Evolutionary conservation across 352 stramenopile species (phyloP).

Genomic region (Phytophthora citrophthora): DNA sequence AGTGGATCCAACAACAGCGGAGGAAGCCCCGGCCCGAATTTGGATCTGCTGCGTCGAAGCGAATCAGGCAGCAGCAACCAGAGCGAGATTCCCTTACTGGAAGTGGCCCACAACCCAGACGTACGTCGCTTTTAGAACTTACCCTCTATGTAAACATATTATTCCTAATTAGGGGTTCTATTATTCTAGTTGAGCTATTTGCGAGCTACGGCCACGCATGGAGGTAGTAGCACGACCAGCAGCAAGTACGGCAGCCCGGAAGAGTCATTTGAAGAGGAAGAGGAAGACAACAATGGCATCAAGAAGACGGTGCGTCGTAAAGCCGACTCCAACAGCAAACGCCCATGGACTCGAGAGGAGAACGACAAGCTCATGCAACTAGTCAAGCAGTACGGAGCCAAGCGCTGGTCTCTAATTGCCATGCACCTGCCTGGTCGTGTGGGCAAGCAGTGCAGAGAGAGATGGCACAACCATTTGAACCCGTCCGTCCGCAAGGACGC

Average conservation of each 20-base stretch:
- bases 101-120: conserved; percentile 30
- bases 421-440: conserved; percentile 89
- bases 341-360: conserved; percentile 87
- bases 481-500: conserved; percentile 88
- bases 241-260: conserved; percentile 50
- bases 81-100: conserved; percentile 54
- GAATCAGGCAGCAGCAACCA: conserved; percentile 27
- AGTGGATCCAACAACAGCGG: neutral
- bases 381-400: conserved; percentile 90
- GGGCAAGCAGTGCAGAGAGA: conserved; percentile 90
- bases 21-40: neutral
- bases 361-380: conserved; percentile 90
- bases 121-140: conserved; percentile 22
- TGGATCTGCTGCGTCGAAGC: conserved; percentile 6
- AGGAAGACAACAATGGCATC: conserved; percentile 54
- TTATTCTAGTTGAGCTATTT: conserved; percentile 42
- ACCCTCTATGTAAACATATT: neutral
- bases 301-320: conserved; percentile 47
- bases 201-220: conserved; percentile 24
- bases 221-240: conserved; percentile 35
- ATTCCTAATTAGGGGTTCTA: neutral
- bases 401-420: conserved; percentile 90
- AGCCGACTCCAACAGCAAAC: conserved; percentile 86
- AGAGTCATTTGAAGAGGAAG: conserved; percentile 74
- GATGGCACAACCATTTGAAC: conserved; percentile 92